Evolutionary conservation across 257 asterid species (phyloP), one percentile per base, ranked within the genome.

Genomic region (Nicotiana undulata): DNA sequence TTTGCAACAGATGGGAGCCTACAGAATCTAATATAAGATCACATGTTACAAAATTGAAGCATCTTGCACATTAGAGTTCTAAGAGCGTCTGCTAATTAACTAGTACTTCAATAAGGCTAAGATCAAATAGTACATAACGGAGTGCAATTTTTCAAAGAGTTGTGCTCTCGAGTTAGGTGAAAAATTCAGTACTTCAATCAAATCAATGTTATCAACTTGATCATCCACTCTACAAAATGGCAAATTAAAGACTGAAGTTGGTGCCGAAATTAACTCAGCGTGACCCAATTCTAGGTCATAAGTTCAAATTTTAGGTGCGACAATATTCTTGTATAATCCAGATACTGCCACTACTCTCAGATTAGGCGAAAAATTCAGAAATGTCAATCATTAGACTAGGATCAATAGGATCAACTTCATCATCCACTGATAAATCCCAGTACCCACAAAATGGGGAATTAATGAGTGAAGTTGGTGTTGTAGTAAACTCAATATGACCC

Each of bases 171-270:
- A 28, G 31, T 28, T 28, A 28, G 31, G 31, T 28, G 31, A 28
- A 28, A 28, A 28, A 28, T 28, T 28, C 31, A 28, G 3, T 28
- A 28, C 31, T 2, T 28, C 31, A 28, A 28, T 28, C 31, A 28
- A 28, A 28, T 28, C 31, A 28, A 28, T 28, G 31, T 28, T 34
- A 34, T 5, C 6, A 34, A 7, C 40, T 37, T 6, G 9, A 37
- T 37, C 9, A 37, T 7, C 44, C 44, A 37, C 44, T 37, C 8
- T 29, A 37, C 0, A 6, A 37, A 84, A 85, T 0, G 87, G 81
- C 68, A 88, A 80, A 81, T 63, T 81, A 37, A 78, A 44, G 18
- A 29, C 76, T 9, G 90, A 90, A 13, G 89, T 90, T 4, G 88
- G 86, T 78, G 82, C 88, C 4, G 89, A 86, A 18, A 88, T 3